Evolutionary conservation across 75 land plant genomes (phyloP).

Genomic region (Chamaecyparis obtusa): DNA sequence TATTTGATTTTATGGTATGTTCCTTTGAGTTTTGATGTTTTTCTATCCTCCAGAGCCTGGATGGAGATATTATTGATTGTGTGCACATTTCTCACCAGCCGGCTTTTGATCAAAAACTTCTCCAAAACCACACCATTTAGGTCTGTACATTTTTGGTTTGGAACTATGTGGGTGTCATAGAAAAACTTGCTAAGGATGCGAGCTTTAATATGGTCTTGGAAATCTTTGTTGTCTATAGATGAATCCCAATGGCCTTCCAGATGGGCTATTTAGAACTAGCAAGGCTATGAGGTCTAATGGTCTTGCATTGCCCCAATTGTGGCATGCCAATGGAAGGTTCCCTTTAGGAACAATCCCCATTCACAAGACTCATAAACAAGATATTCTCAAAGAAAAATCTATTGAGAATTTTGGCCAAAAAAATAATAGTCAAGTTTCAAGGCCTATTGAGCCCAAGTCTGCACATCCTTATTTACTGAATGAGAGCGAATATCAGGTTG

Average conservation of each 20-base stretch:
- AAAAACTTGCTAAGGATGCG: no score
- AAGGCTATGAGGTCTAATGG: constrained; percentile 25
- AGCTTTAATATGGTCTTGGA: no score
- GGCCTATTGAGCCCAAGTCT: constrained; percentile 46
- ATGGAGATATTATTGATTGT: constrained; percentile 70
- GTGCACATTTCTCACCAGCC: constrained; percentile 75
- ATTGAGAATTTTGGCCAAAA: no score
- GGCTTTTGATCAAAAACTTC: constrained; percentile 79
- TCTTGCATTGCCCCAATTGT: constrained; percentile 14
- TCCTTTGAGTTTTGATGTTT: not conserved
- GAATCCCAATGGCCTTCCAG: constrained; percentile 61
- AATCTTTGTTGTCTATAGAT: no score
- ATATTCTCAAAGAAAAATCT: no score
- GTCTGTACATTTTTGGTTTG: constrained; percentile 25
- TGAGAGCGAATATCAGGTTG: constrained; percentile 74
- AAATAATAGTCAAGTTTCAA: no score
- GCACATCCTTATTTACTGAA: constrained; percentile 53
- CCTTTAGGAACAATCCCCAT: no score
- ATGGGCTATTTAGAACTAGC: constrained; percentile 44
- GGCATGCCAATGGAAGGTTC: no score
- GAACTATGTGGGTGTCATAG: no score
- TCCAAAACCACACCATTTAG: constrained; percentile 72
- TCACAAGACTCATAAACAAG: no score
- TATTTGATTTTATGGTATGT: not conserved
- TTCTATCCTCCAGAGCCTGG: constrained; percentile 54